Evolutionary conservation across 139 green algal genomes (phyloP), one percentile per base, ranked within the genome.

Genomic region (Ettlia oleoabundans): DNA sequence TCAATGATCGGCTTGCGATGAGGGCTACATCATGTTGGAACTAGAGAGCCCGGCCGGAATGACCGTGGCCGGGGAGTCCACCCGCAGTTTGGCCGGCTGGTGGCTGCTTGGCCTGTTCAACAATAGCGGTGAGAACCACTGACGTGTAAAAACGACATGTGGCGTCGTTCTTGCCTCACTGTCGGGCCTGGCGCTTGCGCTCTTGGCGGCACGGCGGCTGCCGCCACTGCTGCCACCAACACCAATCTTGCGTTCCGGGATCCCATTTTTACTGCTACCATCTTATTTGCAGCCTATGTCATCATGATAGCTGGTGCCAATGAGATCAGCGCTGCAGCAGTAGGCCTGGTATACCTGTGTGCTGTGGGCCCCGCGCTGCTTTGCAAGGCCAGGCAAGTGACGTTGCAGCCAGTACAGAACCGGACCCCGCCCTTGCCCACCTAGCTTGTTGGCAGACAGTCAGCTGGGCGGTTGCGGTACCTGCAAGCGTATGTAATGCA

Each of bases 221-320:
- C 28, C 55, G 53, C 35, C 35, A 43, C 52, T 53, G 73, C 37
- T n/a, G n/a, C n/a, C n/a, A n/a, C n/a, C n/a, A n/a, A n/a, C n/a
- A n/a, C n/a, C n/a, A n/a, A 35, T 24, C 26, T 41, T 52, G 53
- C 22, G 32, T 43, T n/a, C 51, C 19, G 67, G 30, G 26, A 43
- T 43, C 43, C 15, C 33, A 6, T n/a, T 28, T 76, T 10, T 30
- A 38, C 40, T 76, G 22, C 38, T 13, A 15, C 10, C 19, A 2
- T 21, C 38, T 26, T 42, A n/a, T 62, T 1, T 62, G 42, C 82
- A 88, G 87, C 80, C 4, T 94, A 94, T 33, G 88, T 94, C 3
- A 90, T 94, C 61, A 93, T 93, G 91, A 83, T 94, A 24, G 91
- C 91, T 53, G 78, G 88, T 18, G 91, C 90, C 15, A 91, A 88